Conservation (phyloP, 495 filamentous ascomycete species). For the Hypomontagnella submonticulosa region DNA sequence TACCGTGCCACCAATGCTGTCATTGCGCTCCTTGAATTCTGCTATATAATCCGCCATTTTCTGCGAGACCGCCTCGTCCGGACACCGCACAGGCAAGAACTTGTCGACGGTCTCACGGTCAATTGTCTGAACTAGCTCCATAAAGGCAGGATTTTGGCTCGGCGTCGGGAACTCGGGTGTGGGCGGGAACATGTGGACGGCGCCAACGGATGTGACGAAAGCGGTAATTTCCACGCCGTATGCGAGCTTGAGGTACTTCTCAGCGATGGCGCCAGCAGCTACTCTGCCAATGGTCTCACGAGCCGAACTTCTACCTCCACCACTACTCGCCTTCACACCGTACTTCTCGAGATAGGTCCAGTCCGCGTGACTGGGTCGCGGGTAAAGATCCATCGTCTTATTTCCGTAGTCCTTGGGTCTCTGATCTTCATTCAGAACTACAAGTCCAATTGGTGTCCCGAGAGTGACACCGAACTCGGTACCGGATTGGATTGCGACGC, state of each 20-base stretch:
- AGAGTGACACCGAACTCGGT: conserved; percentile 93
- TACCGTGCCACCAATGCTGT: conserved; percentile 96
- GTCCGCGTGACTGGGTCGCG: conserved; percentile 92
- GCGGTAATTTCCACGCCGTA: conserved; percentile 92
- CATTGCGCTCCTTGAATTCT: conserved; percentile 79
- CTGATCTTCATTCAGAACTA: conserved; percentile 93
- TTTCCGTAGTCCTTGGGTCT: conserved; percentile 92
- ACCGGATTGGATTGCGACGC: conserved; percentile 91
- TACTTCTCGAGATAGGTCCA: conserved; percentile 98
- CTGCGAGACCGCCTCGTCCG: conserved; percentile 68
- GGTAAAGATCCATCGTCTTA: conserved; percentile 91
- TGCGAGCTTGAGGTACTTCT: conserved; percentile 86
- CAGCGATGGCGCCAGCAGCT: conserved; percentile 92
- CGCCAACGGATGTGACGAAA: conserved; percentile 88
- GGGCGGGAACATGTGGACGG: conserved; percentile 84
- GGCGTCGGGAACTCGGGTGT: conserved; percentile 76
- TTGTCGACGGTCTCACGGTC: conserved; percentile 83
- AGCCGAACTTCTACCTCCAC: conserved; percentile 91
- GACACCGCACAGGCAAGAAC: conserved; percentile 88
- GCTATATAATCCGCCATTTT: conserved; percentile 86
- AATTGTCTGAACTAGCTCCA: conserved; percentile 77
- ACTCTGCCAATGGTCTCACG: conserved; percentile 95
- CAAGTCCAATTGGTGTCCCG: conserved; percentile 89
- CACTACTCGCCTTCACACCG: conserved; percentile 91
- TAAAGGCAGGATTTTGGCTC: conserved; percentile 85